phyloP scores from a whole-genome alignment of 2,329 filamentous ascomycete species.

The Phialophora macrospora region DNA sequence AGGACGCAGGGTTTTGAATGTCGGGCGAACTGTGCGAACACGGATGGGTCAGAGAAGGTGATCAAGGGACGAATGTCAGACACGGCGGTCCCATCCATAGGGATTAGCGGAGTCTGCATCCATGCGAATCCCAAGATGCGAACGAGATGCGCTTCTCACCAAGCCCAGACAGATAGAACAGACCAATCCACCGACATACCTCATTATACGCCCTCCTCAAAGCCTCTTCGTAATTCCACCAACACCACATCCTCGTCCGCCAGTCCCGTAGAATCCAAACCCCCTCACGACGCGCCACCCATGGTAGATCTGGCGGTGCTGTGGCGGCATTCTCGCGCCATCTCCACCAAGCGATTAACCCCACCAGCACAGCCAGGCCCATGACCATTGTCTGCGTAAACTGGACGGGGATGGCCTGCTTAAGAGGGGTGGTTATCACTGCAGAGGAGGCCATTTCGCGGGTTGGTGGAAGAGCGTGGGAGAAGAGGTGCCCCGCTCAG shows the following conservation, averaged over 20 bases:
- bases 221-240: slow-evolving; percentile 23
- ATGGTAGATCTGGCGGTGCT: slow-evolving; percentile 10
- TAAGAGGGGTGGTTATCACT: too few relatives aligned
- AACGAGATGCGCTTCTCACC: too few relatives aligned
- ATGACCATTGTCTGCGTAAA: too few relatives aligned
- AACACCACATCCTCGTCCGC: slow-evolving; percentile 20
- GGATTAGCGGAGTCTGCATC: background rate
- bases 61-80: too few relatives aligned
- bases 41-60: background rate
- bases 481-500: too few relatives aligned
- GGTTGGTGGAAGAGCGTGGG: too few relatives aligned
- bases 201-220: slow-evolving; percentile 21
- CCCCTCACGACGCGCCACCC: slow-evolving; percentile 19
- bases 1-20: slow-evolving; percentile 19
- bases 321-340: background rate
- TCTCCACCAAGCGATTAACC: background rate
- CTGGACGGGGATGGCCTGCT: too few relatives aligned
- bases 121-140: too few relatives aligned
- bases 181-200: background rate
- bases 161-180: too few relatives aligned
- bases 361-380: too few relatives aligned
- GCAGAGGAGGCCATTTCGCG: too few relatives aligned
- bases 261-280: slow-evolving; percentile 15
- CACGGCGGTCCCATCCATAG: too few relatives aligned
- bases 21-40: slow-evolving; percentile 16